Conservation (phyloP, 495 filamentous ascomycete species). For the Penicillium salamii region DNA sequence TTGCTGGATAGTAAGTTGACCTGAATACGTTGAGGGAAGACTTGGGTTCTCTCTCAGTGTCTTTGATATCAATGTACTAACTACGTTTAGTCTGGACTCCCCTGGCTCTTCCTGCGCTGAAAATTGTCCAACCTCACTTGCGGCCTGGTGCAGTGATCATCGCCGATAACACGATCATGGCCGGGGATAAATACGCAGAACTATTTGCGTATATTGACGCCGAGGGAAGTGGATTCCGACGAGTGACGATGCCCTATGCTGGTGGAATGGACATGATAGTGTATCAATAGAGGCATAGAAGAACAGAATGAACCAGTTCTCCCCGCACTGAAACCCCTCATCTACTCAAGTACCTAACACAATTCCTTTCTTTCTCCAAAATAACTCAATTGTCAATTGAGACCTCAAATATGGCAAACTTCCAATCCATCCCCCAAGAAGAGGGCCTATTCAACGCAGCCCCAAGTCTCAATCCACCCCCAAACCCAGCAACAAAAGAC, state of each 20-base stretch:
- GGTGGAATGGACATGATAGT: conserved; percentile 26
- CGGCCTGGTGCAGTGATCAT: conserved; percentile 49
- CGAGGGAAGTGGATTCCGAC: conserved; percentile 13
- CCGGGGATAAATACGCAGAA: conserved; percentile 33
- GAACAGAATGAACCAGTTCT: neutral
- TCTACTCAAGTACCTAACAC: neutral
- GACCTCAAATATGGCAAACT: conserved; percentile 9
- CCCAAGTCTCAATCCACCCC: conserved; percentile 25
- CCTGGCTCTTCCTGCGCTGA: conserved; percentile 47
- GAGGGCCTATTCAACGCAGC: conserved; percentile 29
- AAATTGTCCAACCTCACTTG: conserved; percentile 43
- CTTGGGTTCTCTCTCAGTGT: no score
- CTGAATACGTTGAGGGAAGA: no score
- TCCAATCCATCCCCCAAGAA: conserved; percentile 14
- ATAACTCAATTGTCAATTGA: neutral
- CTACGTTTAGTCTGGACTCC: conserved; percentile 48
- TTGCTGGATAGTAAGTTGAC: conserved; percentile 53
- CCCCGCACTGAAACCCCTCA: neutral
- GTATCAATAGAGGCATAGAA: conserved; percentile 8
- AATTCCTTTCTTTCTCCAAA: neutral
- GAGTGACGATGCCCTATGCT: conserved; percentile 20
- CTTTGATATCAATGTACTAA: conserved; percentile 1
- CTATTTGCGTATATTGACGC: conserved; percentile 30
- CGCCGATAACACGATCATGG: conserved; percentile 44
- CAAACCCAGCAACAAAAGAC: conserved; percentile 29